Conservation (phyloP, 768 basidiomycete genomes). For the Leccinum aurantiacum region DNA sequence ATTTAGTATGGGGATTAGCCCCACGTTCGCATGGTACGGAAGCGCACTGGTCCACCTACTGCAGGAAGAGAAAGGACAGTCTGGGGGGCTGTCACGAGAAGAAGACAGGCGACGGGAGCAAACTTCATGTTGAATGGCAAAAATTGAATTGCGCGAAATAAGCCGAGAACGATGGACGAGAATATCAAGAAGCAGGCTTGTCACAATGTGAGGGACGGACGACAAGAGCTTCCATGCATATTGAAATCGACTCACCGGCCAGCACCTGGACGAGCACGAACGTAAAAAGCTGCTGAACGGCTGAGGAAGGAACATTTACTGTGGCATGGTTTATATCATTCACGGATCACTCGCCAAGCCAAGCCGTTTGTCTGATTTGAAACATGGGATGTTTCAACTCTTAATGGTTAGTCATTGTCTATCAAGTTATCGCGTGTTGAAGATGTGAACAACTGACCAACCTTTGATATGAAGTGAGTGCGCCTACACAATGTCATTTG, state of each 20-base stretch:
- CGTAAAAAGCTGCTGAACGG: not conserved
- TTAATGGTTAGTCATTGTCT: too few relatives aligned
- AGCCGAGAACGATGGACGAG: not conserved
- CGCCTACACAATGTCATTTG: too few relatives aligned
- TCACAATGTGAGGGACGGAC: not conserved
- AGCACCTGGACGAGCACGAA: not conserved
- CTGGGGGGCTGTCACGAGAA: not conserved
- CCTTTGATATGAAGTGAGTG: too few relatives aligned
- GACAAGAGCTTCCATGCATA: not conserved
- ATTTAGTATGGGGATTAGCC: not conserved
- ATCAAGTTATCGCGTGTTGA: too few relatives aligned
- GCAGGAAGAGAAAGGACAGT: not conserved
- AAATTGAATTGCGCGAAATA: not conserved
- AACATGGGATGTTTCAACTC: too few relatives aligned
- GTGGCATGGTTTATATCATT: too few relatives aligned
- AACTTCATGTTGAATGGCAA: not conserved
- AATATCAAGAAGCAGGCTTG: not conserved
- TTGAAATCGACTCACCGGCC: not conserved
- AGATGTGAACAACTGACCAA: too few relatives aligned
- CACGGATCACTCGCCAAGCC: too few relatives aligned
- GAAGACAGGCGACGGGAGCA: not conserved
- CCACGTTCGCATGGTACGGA: not conserved
- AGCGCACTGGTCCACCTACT: not conserved
- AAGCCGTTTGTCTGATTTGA: too few relatives aligned
- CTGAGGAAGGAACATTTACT: too few relatives aligned